These are phyloP conservation scores for Breynia disticha DNA, from an alignment of 441 rosid species.

Conservation along the genomic window DNA sequence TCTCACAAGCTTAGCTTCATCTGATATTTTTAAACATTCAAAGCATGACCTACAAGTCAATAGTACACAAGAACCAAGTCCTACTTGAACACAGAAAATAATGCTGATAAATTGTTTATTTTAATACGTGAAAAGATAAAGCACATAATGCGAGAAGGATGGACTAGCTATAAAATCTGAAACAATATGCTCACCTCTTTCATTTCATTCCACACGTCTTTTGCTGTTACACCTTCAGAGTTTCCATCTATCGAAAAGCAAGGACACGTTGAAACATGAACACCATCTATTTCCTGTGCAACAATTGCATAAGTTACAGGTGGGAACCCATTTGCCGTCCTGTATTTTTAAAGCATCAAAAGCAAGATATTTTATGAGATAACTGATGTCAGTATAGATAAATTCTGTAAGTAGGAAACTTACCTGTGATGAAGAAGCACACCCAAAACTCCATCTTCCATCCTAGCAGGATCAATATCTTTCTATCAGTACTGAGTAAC, in stretches of 20 bases:
- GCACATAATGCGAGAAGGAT: not conserved
- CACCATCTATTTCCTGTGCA: slow-evolving; percentile 53
- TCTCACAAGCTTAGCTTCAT: not conserved
- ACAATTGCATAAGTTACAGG: slow-evolving; percentile 61
- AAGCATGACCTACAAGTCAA: not conserved
- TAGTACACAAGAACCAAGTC: not conserved
- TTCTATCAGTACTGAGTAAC: slow-evolving; percentile 10
- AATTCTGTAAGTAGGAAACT: slow-evolving; percentile 12
- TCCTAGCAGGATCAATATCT: slow-evolving; percentile 35
- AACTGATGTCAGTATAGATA: no score
- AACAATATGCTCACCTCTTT: slow-evolving; percentile 42
- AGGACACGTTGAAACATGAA: slow-evolving; percentile 62
- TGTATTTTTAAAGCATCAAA: slow-evolving; percentile 18
- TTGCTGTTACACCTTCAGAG: slow-evolving; percentile 55
- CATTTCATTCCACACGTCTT: slow-evolving; percentile 75
- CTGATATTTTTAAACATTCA: not conserved
- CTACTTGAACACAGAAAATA: not conserved
- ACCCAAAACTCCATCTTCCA: slow-evolving; percentile 57
- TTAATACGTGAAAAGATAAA: no score
- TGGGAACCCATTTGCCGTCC: slow-evolving; percentile 52
- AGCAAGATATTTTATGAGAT: not conserved
- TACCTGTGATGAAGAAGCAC: slow-evolving; percentile 75
- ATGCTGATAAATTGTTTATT: not conserved
- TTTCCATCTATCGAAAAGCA: slow-evolving; percentile 61
- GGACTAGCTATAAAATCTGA: not conserved